Evolutionary conservation across 169 alveolate genomes (phyloP), one percentile per base, ranked within the genome.

Genomic region (Plasmodium chabaudi): DNA sequence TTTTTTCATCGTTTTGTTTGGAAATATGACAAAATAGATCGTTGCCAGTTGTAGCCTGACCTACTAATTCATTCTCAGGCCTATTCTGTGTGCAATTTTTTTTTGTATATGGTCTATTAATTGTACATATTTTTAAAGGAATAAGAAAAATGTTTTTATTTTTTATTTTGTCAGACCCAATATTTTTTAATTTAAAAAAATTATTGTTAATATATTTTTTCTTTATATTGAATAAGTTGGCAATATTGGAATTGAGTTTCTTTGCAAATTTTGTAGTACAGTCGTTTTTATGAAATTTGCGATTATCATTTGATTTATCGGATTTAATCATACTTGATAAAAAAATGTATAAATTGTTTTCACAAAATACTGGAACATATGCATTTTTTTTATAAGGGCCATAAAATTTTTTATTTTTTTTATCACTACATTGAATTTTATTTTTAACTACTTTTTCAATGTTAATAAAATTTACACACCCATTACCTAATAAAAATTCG

Each of bases 401-500:
- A 34, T 34, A 2, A 34, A 34, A 3, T 3, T 34, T 34, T 0
- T 34, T 4, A 13, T 51, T 49, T 42, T 61, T n/a, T 0, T 19
- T 0, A 46, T 2, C 49, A 25, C 12, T 51, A 15, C 1, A 15
- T n/a, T 71, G 4, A 13, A 17, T 9, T 15, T 39, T 34, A n/a
- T 27, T 56, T n/a, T 10, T 23, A 27, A 46, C 15, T 21, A 65
- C 44, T 47, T 59, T 74, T 34, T 46, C 12, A 10, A 73, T 17
- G 15, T 67, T 64, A 25, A 79, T 15, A 67, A 79, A 79, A 61
- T 67, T 21, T 19, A 79, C 72, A 27, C 65, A 67, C 5, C 12
- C 47, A 53, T 79, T 65, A 23, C 89, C 89, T 67, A 79, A n/a
- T 34, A 79, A 12, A 67, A 79, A 79, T 59, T 64, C 71, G 55